Evolutionary conservation across 371 early-diverging fungal genomes (phyloP).

Genomic region (Sporodiniella umbellata): DNA sequence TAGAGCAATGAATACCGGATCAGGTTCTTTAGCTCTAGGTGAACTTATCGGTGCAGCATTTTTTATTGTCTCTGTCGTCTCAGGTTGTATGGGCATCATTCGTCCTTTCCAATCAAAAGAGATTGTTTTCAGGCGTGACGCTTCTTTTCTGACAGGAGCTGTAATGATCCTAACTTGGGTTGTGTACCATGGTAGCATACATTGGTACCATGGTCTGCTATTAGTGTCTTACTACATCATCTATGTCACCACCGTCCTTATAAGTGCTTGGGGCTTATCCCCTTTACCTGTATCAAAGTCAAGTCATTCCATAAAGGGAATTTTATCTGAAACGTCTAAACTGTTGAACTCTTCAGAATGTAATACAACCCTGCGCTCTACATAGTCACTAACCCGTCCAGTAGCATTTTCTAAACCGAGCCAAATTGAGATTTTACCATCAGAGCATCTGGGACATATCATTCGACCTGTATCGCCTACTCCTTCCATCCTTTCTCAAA

Average conservation of each 20-base stretch:
- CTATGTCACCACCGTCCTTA: constrained; percentile 57
- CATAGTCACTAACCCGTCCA: no score
- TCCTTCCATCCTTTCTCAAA: constrained; percentile 20
- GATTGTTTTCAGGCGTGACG: constrained; percentile 69
- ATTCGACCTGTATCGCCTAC: constrained; percentile 43
- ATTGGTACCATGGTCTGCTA: constrained; percentile 55
- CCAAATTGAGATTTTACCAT: constrained; percentile 27
- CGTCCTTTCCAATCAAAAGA: constrained; percentile 61
- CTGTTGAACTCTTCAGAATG: constrained; percentile 12
- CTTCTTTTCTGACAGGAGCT: constrained; percentile 67
- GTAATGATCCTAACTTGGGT: constrained; percentile 60
- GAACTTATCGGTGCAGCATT: constrained; percentile 80
- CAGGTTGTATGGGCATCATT: constrained; percentile 71
- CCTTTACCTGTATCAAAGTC: constrained; percentile 28
- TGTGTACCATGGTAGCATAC: constrained; percentile 57
- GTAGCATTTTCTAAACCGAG: constrained; percentile 12
- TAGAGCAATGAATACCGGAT: constrained; percentile 69
- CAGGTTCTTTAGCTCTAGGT: constrained; percentile 77
- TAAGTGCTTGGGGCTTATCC: constrained; percentile 30
- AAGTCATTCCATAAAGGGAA: constrained; percentile 19
- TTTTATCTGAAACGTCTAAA: constrained; percentile 27
- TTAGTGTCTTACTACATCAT: constrained; percentile 52
- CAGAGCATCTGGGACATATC: constrained; percentile 42
- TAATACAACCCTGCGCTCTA: no score
- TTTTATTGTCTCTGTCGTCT: constrained; percentile 72